A percentile compares a stretch with the other conserved stretches of the same genome.
Conservation (phyloP, 345 rosid species). For the Eucalyptus pumila region DNA sequence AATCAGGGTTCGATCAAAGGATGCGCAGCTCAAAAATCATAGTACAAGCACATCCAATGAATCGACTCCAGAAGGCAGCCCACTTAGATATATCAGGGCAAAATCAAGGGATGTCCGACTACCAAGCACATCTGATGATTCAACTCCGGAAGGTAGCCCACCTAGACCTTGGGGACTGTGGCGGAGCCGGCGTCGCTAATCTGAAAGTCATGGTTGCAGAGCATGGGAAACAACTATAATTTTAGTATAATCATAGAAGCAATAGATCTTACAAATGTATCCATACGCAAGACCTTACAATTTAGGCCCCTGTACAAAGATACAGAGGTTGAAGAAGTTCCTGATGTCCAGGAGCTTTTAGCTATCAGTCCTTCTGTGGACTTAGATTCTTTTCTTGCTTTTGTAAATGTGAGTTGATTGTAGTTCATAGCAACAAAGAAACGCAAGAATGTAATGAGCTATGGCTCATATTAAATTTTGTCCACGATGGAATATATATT, state of each 20-base stretch:
- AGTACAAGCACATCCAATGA: neutral
- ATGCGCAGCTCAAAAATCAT: accelerated
- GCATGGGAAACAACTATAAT: neutral
- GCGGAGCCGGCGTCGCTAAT: accelerated
- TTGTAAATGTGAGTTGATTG: neutral
- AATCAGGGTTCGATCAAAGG: accelerated
- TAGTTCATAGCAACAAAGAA: neutral
- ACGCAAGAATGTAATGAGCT: neutral
- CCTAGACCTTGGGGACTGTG: neutral
- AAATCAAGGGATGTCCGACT: neutral
- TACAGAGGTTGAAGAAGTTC: neutral
- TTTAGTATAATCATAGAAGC: neutral
- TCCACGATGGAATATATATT: neutral
- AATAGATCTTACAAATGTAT: accelerated
- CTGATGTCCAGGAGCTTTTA: neutral
- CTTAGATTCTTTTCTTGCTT: neutral
- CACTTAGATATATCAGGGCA: too few relatives aligned
- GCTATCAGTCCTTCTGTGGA: neutral
- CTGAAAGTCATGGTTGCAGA: neutral
- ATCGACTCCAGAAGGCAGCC: neutral
- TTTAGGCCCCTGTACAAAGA: neutral
- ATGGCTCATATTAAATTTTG: neutral
- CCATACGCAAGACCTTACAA: neutral
- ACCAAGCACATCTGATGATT: neutral
- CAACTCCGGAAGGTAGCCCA: neutral